Evolutionary conservation across 2,329 filamentous ascomycete genomes (phyloP).

Genomic region (Diaporthe sp.): DNA sequence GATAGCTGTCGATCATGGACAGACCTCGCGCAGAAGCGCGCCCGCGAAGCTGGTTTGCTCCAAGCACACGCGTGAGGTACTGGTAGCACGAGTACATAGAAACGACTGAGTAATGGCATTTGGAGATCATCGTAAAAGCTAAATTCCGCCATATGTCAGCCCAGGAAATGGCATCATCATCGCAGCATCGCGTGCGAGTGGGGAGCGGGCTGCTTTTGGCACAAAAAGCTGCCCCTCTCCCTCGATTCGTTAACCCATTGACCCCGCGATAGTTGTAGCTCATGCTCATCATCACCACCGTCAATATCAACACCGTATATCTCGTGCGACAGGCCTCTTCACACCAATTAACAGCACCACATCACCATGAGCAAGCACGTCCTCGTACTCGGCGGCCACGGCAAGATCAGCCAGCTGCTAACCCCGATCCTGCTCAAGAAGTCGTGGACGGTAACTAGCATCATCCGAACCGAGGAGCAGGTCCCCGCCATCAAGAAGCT

Average conservation of each 20-base stretch:
- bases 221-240: constrained; percentile 29
- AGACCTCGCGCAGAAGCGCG: background rate
- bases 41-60: background rate
- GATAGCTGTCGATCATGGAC: constrained; percentile 11
- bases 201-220: background rate
- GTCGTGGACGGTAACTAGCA: constrained; percentile 81
- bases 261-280: constrained; percentile 12
- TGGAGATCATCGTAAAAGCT: constrained; percentile 22
- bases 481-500: constrained; percentile 72
- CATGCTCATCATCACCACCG: background rate
- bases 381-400: constrained; percentile 84
- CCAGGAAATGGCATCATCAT: constrained; percentile 33
- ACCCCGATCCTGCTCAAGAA: constrained; percentile 82
- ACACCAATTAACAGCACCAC: background rate
- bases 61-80: background rate
- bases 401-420: constrained; percentile 80
- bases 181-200: constrained; percentile 12
- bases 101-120: constrained; percentile 30
- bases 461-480: constrained; percentile 81
- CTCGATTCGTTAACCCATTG: background rate
- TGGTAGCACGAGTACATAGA: background rate
- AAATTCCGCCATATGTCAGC: constrained; percentile 26
- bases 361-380: constrained; percentile 61
- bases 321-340: background rate
- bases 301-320: background rate